Base-by-base conservation (phyloP, 2,329 filamentous ascomycete species). In the Trichophyton schoenleinii region DNA sequence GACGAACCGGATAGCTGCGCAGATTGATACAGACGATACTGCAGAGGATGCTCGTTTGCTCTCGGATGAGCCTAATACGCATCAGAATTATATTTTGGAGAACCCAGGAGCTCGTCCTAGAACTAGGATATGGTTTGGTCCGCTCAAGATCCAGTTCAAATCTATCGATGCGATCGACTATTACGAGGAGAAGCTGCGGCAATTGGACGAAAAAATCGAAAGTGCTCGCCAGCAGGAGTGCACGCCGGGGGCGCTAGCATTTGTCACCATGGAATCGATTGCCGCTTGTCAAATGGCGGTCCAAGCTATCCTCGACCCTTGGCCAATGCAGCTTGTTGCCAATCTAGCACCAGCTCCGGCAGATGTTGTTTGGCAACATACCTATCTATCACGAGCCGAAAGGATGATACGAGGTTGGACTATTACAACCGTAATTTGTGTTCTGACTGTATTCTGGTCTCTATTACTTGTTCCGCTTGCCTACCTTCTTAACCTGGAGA, bases 251-350 rank as follows among this genome's bases (percentile, higher is more conserved):
- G 87, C 92, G 57, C 81, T 95, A 63, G 95, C 95, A 0, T 96
- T 99, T 72, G 89, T 99, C 44, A 97, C 94, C 0, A 95, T 99
- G 90, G 89, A 96, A 75, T 94, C 90, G 2, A 94, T 96, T 58
- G 89, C 91, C 13, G 87, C 91, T 20, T 84, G 83, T 65, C 94
- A 99, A 76, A 96, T 97, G 91, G 89, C 91, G 25, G 89, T 96
- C 49, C 94, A 99, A 74, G 91, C 94, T 3, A 86, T 95, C 9
- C 84, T 99, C 60, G 92, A 97, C 70, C 91, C 94, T 2, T 87
- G 88, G 9, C 94, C 95, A 0, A 86, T 91, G 62, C 87, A 88
- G 63, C 81, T 99, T 4, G 78, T 96, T 60, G 91, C 92, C 7
- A 91, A 90, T 63, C 82, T 88, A 31, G 91, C 92, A 2, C 94